phyloP scores from a whole-genome alignment of 768 basidiomycete species.

The Baorangia bicolor region DNA sequence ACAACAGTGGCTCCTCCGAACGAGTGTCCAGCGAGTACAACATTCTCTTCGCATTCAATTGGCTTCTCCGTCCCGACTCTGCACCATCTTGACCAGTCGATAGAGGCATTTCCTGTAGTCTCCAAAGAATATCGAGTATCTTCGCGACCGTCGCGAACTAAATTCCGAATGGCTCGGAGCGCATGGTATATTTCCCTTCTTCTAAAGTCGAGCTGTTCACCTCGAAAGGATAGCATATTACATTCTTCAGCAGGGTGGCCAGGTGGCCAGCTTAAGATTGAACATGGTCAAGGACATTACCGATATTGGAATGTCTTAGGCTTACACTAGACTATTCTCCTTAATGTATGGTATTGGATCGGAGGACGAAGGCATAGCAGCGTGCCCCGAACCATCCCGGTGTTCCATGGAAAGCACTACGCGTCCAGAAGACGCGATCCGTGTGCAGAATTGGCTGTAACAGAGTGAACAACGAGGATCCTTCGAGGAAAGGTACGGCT shows the following conservation, averaged over 20 bases:
- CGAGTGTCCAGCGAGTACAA: conserved; percentile 51
- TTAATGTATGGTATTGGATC: conserved; percentile 49
- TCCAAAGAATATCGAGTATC: conserved; percentile 32
- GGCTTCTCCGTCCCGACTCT: conserved; percentile 18
- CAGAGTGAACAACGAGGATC: not conserved
- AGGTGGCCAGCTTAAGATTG: conserved; percentile 25
- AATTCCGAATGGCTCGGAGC: conserved; percentile 54
- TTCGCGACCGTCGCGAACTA: conserved; percentile 42
- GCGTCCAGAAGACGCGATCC: conserved; percentile 73
- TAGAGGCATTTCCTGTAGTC: conserved; percentile 35
- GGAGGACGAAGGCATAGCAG: conserved; percentile 38
- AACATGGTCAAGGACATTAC: not conserved
- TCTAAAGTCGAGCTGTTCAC: conserved; percentile 69
- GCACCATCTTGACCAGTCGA: conserved; percentile 45
- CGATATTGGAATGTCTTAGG: not conserved
- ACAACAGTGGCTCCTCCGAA: conserved; percentile 59
- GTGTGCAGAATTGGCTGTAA: conserved; percentile 63
- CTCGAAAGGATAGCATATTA: conserved; percentile 50
- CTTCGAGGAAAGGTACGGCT: not conserved
- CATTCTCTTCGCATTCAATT: conserved; percentile 33
- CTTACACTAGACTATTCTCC: conserved; percentile 57
- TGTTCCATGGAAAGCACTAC: conserved; percentile 85
- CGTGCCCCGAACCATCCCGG: conserved; percentile 74
- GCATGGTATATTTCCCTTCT: conserved; percentile 65
- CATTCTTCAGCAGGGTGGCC: conserved; percentile 17